Evolutionary conservation across 2,329 filamentous ascomycete species (phyloP).

Genomic region (Penicillium sp.): DNA sequence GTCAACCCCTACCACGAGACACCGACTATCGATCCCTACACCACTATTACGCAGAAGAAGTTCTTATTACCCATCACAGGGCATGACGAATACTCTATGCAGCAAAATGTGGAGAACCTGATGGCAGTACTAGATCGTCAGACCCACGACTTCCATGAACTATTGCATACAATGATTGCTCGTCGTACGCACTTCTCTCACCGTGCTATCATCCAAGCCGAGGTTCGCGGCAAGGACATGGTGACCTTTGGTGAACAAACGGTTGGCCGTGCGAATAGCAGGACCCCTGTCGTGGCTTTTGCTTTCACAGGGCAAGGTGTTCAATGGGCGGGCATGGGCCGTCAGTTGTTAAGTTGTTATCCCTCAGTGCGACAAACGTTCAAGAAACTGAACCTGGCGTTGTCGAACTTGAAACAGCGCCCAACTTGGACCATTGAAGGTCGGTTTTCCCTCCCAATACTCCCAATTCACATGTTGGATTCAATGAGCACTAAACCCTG

Average conservation of each 20-base stretch:
- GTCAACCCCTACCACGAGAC: background rate
- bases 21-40: background rate
- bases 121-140: background rate
- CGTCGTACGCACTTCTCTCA: background rate
- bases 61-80: background rate
- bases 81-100: background rate
- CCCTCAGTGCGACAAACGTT: background rate
- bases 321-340: background rate
- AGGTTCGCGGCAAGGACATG: background rate
- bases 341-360: background rate
- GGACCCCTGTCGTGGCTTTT: background rate
- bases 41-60: background rate
- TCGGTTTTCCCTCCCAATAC: background rate
- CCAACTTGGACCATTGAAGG: background rate
- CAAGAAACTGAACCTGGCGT: background rate
- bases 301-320: background rate
- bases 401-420: background rate
- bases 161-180: background rate
- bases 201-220: background rate
- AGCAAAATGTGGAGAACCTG: background rate
- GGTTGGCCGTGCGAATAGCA: background rate
- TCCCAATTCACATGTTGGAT: too few species aligned
- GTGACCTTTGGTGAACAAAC: background rate
- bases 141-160: background rate
- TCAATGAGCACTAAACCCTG: background rate